Conservation (phyloP, 768 basidiomycete genomes). For the Lactarius hatsudake region DNA sequence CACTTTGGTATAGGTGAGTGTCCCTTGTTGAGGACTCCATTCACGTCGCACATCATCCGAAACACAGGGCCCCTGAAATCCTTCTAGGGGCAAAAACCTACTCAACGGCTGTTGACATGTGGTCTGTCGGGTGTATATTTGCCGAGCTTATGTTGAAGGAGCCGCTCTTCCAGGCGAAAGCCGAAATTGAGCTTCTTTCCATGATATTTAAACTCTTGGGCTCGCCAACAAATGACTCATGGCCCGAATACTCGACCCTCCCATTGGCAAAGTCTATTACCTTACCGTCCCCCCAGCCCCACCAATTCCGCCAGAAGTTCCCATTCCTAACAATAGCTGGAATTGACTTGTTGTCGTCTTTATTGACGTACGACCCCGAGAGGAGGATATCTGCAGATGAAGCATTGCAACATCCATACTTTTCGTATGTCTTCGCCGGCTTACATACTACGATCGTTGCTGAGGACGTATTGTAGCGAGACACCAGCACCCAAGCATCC, state of each 20-base stretch:
- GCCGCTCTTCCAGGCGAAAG: slow-evolving; percentile 96
- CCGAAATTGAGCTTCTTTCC: slow-evolving; percentile 86
- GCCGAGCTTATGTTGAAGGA: slow-evolving; percentile 94
- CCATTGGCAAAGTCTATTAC: slow-evolving; percentile 80
- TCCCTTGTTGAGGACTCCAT: slow-evolving; percentile 11
- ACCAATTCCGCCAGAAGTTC: slow-evolving; percentile 82
- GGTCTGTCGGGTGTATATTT: slow-evolving; percentile 99
- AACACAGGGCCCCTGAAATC: slow-evolving; percentile 85
- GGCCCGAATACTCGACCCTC: slow-evolving; percentile 80
- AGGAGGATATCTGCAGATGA: slow-evolving; percentile 85
- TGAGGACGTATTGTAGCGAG: slow-evolving; percentile 52
- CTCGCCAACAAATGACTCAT: slow-evolving; percentile 79
- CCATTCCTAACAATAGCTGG: slow-evolving; percentile 80
- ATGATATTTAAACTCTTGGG: slow-evolving; percentile 97
- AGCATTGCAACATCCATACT: slow-evolving; percentile 88
- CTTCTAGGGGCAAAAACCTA: slow-evolving; percentile 90
- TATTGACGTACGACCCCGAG: slow-evolving; percentile 89
- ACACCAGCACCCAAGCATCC: slow-evolving; percentile 95
- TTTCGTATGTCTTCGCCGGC: slow-evolving; percentile 54
- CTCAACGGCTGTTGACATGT: slow-evolving; percentile 94
- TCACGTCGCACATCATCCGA: slow-evolving; percentile 7
- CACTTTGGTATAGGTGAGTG: slow-evolving; percentile 94
- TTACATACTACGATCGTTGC: background rate
- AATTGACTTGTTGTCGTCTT: slow-evolving; percentile 74
- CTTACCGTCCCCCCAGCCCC: slow-evolving; percentile 69